A percentile compares a stretch with the other conserved stretches of the same genome.
Conservation (phyloP, 768 basidiomycete species). For the Russula sp. region DNA sequence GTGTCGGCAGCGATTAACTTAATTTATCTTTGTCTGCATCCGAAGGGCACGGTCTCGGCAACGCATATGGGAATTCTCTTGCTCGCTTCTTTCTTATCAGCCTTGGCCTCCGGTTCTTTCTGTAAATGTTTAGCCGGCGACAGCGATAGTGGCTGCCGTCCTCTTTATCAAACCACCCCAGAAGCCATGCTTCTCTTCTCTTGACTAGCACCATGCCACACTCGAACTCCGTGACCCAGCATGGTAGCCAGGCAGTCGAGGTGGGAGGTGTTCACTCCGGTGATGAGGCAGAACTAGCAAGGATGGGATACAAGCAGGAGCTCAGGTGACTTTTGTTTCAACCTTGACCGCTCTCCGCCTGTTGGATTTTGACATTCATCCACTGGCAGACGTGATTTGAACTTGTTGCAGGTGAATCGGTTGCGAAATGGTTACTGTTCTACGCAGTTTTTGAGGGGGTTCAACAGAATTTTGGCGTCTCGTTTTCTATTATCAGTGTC, state of each 20-base stretch:
- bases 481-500: slow-evolving; percentile 71
- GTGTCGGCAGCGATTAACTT: background rate
- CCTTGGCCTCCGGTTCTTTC: background rate
- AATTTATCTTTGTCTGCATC: background rate
- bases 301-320: slow-evolving; percentile 72
- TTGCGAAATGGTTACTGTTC: background rate
- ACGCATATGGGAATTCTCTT: background rate
- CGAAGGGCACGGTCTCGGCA: no score
- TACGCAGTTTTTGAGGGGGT: background rate
- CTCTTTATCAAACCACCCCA: background rate
- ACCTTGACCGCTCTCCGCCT: background rate
- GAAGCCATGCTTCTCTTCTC: background rate
- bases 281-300: slow-evolving; percentile 58
- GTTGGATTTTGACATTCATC: background rate
- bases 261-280: slow-evolving; percentile 21
- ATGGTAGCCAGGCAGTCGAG: background rate
- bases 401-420: slow-evolving; percentile 49
- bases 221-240: background rate
- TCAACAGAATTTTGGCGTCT: slow-evolving; percentile 61
- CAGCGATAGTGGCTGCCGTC: background rate
- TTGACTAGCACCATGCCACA: background rate
- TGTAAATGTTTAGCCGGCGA: background rate
- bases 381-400: slow-evolving; percentile 48
- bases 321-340: slow-evolving; percentile 41
- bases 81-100: background rate